Percentiles rank a stretch among this genome's conserved stretches.
phyloP scores from a whole-genome alignment of 129 eudicot genomes.

The Artemisia tridentata region DNA sequence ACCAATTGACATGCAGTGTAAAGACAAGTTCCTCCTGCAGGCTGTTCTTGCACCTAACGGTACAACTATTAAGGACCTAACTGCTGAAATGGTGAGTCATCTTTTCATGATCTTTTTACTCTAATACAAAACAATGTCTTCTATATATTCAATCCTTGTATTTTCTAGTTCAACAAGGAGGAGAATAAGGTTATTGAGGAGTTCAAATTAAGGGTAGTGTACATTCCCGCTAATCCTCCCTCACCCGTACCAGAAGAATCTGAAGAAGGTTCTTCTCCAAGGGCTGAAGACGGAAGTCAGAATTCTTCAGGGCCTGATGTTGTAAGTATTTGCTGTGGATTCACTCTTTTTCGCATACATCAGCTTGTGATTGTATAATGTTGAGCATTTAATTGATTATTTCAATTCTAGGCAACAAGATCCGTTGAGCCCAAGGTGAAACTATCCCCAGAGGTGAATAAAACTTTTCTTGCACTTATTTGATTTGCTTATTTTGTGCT shows the following conservation, averaged over 20 bases:
- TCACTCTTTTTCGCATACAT: neutral
- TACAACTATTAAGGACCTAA: slow-evolving; percentile 57
- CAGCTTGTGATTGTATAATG: neutral
- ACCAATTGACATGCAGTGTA: slow-evolving; percentile 84
- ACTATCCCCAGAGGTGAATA: slow-evolving; percentile 59
- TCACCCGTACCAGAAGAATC: slow-evolving; percentile 98
- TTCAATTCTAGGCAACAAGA: slow-evolving; percentile 50
- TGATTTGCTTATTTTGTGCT: neutral
- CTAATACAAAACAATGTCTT: neutral
- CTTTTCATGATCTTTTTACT: slow-evolving; percentile 2
- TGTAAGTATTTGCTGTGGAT: slow-evolving; percentile 43
- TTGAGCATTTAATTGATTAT: slow-evolving; percentile 1
- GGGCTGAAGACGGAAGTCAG: slow-evolving; percentile 58
- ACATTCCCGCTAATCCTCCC: slow-evolving; percentile 90
- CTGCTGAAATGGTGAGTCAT: slow-evolving; percentile 56
- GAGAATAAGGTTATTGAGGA: slow-evolving; percentile 79
- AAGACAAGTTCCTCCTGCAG: slow-evolving; percentile 91
- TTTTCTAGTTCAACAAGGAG: slow-evolving; percentile 63
- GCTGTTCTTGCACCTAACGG: slow-evolving; percentile 75
- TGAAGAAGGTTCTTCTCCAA: slow-evolving; percentile 83
- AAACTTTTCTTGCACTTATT: slow-evolving; percentile 6
- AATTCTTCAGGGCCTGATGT: slow-evolving; percentile 53
- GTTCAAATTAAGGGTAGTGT: slow-evolving; percentile 76
- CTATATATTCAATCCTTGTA: neutral
- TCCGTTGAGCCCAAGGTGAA: slow-evolving; percentile 48